Base-by-base conservation (phyloP, 345 rosid genomes). In the Bruguiera gymnorhiza region DNA sequence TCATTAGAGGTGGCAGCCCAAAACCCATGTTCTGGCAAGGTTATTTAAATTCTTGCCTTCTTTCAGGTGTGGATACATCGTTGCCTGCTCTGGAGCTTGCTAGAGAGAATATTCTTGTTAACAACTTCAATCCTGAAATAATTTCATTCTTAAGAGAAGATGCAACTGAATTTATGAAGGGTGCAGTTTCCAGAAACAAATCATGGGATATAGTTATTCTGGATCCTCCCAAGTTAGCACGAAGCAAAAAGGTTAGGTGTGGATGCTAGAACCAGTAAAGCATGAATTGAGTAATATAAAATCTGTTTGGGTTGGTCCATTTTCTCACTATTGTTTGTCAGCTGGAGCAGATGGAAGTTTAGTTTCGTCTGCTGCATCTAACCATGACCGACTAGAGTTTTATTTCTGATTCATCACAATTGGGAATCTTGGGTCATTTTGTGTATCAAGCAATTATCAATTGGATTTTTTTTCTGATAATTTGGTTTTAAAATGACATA, bases 211-310 rank as follows among this genome's bases (percentile, higher is more conserved):
- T 94, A 13, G 89, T 94, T 66, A 81, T 91, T 75, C 78, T 94
- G 67, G 97, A 94, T 81, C 98, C 97, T 74, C 97, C 97, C 29
- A 91, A 94, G 81, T 70, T 94, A 48, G 96, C 95, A 29, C 98
- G 95, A 50, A 76, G 82, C 58, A 86, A 79, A 73, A 86, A 89
- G 98, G 96, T 93, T 79, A 31, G 50, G 19, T 43, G 3, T 13
- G 18, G 16, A 43, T 43, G 50, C 50, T 15, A 2, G 48, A 39
- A 39, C 48, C 16, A 9, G 48, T 11, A 39, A 39, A 3, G 18
- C 50, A 11, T 43, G 18, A 43, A 43, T 43, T 15, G 16, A 13
- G 18, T 11, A 43, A 43, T 43, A 13, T 43, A 43, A 43, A 11
- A 43, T 0, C 34, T 43, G 36, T 18, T 27, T 43, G 9, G 18